phyloP scores from a whole-genome alignment of 768 basidiomycete species.

The Asterophora parasitica region DNA sequence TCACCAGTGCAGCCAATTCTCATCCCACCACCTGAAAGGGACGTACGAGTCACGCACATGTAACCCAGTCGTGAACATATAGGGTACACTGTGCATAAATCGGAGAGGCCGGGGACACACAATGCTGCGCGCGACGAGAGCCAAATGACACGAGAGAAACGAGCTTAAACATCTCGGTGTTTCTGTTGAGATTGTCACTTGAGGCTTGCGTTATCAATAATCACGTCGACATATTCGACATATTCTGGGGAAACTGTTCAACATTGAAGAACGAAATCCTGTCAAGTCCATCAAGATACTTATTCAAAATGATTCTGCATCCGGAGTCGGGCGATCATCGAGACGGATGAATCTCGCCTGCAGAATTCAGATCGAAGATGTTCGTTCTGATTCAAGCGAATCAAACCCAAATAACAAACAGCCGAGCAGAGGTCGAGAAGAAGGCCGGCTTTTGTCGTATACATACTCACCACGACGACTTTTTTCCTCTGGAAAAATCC shows the following conservation, averaged over 20 bases:
- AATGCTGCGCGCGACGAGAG: constrained; percentile 18
- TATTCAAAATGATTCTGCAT: too few relatives aligned
- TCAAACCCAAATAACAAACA: too few relatives aligned
- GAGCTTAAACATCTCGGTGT: constrained; percentile 19
- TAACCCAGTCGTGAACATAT: not conserved
- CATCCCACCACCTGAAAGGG: constrained; percentile 22
- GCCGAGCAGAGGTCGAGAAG: too few relatives aligned
- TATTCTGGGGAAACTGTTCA: too few relatives aligned
- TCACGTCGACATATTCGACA: too few relatives aligned
- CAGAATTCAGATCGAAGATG: too few relatives aligned
- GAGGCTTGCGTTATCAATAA: too few relatives aligned
- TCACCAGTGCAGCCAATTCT: constrained; percentile 29
- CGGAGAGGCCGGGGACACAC: constrained; percentile 22
- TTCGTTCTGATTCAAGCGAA: too few relatives aligned
- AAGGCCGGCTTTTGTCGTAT: too few relatives aligned
- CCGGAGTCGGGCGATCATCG: not conserved
- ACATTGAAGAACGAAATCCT: not conserved
- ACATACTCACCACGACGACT: too few relatives aligned
- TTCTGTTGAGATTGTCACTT: not conserved
- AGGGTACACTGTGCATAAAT: constrained; percentile 34
- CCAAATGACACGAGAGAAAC: constrained; percentile 21
- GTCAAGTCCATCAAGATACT: not conserved
- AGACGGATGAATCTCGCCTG: not conserved
- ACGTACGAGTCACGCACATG: not conserved
- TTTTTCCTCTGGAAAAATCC: too few relatives aligned